Evolutionary conservation across 163 green algal genomes (phyloP).

Genomic region (Scenedesmus sp.): DNA sequence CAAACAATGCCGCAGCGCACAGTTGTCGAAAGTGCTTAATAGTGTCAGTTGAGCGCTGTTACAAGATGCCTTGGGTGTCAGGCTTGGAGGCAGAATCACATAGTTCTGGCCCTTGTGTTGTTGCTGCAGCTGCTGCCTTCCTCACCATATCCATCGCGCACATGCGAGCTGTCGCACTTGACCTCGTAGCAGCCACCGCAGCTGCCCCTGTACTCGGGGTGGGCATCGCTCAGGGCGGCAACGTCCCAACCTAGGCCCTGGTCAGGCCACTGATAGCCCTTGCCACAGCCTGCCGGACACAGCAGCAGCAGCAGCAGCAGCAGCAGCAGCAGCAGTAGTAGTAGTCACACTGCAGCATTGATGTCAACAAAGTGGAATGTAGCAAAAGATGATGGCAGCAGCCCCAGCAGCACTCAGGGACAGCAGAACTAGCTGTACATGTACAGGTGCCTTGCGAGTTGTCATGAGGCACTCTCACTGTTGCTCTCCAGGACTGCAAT

Average conservation of each 20-base stretch:
- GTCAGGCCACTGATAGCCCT: slow-evolving; percentile 35
- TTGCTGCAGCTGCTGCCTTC: background rate
- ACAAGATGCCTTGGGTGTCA: too few species aligned
- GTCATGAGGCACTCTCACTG: too few species aligned
- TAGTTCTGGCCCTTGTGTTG: background rate
- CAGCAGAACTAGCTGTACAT: too few species aligned
- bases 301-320: background rate
- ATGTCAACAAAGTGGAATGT: too few species aligned
- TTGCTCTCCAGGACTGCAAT: background rate
- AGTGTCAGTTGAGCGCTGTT: too few species aligned
- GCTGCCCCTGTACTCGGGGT: slow-evolving; percentile 34
- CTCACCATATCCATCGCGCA: slow-evolving; percentile 45
- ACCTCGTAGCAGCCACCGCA: slow-evolving; percentile 53
- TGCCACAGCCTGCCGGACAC: slow-evolving; percentile 13
- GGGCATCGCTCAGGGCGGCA: slow-evolving; percentile 8
- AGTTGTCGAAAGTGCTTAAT: too few species aligned
- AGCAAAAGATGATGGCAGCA: background rate
- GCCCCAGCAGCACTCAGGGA: background rate
- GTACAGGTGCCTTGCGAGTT: too few species aligned
- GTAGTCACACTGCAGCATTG: background rate
- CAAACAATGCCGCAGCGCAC: too few species aligned
- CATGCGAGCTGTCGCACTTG: background rate
- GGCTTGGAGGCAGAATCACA: background rate
- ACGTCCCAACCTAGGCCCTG: slow-evolving; percentile 48
- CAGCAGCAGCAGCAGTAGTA: too few species aligned